Evolutionary conservation across 495 filamentous ascomycete genomes (phyloP).

Genomic region (Xylaria curta): DNA sequence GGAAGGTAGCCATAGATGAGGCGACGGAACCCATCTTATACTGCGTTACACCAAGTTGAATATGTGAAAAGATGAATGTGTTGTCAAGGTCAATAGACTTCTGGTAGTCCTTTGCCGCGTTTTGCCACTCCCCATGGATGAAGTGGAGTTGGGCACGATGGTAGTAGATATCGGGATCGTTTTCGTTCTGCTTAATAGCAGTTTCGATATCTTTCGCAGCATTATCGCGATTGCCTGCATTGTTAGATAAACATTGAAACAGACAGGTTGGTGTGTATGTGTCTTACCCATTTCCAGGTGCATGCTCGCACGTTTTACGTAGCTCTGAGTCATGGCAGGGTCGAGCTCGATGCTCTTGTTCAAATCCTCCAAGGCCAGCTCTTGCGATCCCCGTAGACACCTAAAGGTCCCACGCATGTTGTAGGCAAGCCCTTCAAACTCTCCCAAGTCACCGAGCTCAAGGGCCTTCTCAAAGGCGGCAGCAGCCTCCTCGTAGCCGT

Average conservation of each 20-base stretch:
- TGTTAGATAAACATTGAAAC: conserved; percentile 11
- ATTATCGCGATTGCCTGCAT: conserved; percentile 80
- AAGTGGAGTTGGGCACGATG: conserved; percentile 99
- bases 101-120: conserved; percentile 97
- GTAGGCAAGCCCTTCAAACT: conserved; percentile 87
- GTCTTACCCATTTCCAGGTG: conserved; percentile 87
- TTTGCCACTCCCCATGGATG: conserved; percentile 89
- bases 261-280: not conserved
- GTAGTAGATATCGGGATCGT: conserved; percentile 98
- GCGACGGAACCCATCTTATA: conserved; percentile 99
- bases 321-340: conserved; percentile 88
- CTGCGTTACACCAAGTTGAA: conserved; percentile 98
- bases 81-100: conserved; percentile 97
- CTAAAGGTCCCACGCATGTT: conserved; percentile 96
- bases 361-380: conserved; percentile 79
- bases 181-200: conserved; percentile 82
- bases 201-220: conserved; percentile 87
- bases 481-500: conserved; percentile 87
- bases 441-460: conserved; percentile 75
- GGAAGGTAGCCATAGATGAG: conserved; percentile 97
- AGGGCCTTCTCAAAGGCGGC: conserved; percentile 86
- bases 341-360: conserved; percentile 91
- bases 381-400: conserved; percentile 87
- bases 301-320: conserved; percentile 98
- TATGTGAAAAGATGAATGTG: conserved; percentile 98